Evolutionary conservation across 73 alveolate species (phyloP).

Genomic region (Vitrella brassicaformis): DNA sequence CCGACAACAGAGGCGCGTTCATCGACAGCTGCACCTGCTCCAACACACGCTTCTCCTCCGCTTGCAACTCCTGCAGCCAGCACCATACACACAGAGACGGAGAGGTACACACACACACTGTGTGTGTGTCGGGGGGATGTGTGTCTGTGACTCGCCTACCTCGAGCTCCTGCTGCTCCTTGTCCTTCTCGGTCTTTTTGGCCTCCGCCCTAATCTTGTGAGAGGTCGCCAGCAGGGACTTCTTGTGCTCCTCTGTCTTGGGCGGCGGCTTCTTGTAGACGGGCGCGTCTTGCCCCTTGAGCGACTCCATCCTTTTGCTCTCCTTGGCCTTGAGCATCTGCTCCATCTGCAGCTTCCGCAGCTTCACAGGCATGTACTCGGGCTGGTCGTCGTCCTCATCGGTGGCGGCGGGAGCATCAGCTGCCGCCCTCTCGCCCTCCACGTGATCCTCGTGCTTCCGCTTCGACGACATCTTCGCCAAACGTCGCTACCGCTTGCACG

Average conservation of each 20-base stretch:
- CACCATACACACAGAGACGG: no score
- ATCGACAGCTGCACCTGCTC: conserved; percentile 19
- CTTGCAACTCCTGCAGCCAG: not conserved
- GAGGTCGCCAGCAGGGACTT: not conserved
- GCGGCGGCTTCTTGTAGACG: no score
- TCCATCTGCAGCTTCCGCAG: not conserved
- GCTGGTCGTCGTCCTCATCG: not conserved
- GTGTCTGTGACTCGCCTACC: no score
- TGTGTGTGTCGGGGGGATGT: no score
- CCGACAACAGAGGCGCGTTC: conserved; percentile 35
- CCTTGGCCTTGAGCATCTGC: not conserved
- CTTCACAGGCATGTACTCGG: not conserved
- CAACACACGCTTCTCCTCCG: not conserved
- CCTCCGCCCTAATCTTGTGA: not conserved
- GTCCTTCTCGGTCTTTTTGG: not conserved
- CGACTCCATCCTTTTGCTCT: not conserved
- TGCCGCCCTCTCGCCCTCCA: no score
- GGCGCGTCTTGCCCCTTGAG: not conserved
- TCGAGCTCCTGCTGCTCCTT: not conserved
- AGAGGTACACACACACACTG: no score
- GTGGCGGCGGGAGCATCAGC: no score
- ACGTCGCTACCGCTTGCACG: no score
- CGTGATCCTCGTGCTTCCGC: no score
- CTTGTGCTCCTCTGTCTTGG: no score
- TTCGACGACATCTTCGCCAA: no score